Percentiles rank a stretch among this genome's conserved stretches.
Evolutionary conservation across 495 filamentous ascomycete species (phyloP).

Genomic region (Hypoxylon trugodes): DNA sequence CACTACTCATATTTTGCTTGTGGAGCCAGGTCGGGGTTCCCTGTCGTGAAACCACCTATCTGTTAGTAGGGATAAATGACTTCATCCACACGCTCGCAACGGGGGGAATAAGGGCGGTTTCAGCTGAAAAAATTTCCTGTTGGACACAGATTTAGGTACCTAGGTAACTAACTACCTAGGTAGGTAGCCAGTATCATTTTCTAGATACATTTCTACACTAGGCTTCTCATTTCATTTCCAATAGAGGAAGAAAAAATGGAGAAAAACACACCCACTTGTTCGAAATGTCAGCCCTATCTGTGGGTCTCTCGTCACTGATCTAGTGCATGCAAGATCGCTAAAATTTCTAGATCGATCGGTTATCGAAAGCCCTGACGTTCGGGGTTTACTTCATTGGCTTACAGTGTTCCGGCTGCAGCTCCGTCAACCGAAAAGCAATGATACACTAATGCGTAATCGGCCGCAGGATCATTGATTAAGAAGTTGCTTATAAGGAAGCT

Average conservation of each 20-base stretch:
- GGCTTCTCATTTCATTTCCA: not conserved
- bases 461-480: conserved; percentile 16
- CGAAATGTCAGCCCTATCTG: conserved; percentile 30
- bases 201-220: no score
- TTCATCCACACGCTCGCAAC: not conserved
- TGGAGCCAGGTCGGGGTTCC: not conserved
- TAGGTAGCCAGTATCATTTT: no score
- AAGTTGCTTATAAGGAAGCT: conserved; percentile 4
- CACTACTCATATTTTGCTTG: no score
- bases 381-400: conserved; percentile 32
- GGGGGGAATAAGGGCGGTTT: not conserved
- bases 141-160: no score
- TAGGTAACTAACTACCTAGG: no score
- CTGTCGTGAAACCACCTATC: not conserved
- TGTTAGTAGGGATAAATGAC: not conserved
- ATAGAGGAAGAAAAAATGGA: not conserved
- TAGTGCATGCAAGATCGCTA: conserved; percentile 26
- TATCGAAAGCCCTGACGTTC: conserved; percentile 27
- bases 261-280: not conserved
- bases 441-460: conserved; percentile 27
- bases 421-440: conserved; percentile 17
- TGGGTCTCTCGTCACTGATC: conserved; percentile 14
- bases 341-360: conserved; percentile 26
- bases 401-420: conserved; percentile 3
- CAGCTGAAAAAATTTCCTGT: not conserved